phyloP scores from a whole-genome alignment of 345 rosid genomes.

The Syzygium aromaticum region DNA sequence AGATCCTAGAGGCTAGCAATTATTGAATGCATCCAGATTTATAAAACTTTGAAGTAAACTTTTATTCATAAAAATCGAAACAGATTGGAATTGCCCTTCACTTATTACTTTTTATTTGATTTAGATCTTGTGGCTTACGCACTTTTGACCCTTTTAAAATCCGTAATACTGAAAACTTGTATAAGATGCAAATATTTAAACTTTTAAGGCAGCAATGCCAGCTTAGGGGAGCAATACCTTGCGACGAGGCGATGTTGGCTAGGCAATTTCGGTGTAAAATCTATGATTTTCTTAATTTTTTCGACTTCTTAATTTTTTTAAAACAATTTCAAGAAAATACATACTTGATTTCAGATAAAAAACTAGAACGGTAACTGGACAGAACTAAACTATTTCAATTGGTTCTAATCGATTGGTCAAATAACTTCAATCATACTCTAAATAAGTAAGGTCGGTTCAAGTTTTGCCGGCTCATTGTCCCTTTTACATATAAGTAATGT shows the following conservation, averaged over 20 bases:
- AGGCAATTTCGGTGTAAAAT: neutral
- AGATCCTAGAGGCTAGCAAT: neutral
- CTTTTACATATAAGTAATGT: neutral
- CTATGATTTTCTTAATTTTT: no score
- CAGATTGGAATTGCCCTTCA: neutral
- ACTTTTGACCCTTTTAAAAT: no score
- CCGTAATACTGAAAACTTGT: no score
- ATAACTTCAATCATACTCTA: neutral
- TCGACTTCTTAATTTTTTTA: neutral
- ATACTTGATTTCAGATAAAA: neutral
- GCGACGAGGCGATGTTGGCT: neutral
- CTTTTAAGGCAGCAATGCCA: neutral
- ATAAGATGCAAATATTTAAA: no score
- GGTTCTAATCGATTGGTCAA: neutral
- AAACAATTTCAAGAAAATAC: neutral
- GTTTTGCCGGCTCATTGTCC: neutral
- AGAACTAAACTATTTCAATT: neutral
- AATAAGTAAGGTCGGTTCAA: neutral
- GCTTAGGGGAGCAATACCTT: neutral
- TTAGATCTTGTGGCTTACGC: neutral
- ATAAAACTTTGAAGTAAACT: neutral
- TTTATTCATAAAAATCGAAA: neutral
- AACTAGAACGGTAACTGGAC: rapidly evolving
- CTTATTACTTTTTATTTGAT: no score
- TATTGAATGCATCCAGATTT: neutral